Evolutionary conservation across 768 basidiomycete genomes (phyloP).

Genomic region (Pleurotus djamor): DNA sequence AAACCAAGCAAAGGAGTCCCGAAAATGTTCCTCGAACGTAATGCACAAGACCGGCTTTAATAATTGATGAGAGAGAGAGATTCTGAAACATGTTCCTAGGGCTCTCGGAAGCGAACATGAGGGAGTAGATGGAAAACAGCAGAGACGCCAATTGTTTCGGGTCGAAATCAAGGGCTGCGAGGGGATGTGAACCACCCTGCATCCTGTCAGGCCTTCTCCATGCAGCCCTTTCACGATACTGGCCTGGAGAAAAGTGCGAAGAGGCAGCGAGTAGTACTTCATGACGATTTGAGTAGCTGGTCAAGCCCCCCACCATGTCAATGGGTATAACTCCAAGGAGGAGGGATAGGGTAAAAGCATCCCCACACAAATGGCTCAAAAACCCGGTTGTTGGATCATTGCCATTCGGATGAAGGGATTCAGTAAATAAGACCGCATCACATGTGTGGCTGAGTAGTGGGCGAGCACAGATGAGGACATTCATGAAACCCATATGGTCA

Average conservation of each 20-base stretch:
- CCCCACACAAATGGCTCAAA: slow-evolving; percentile 23
- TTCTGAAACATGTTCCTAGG: slow-evolving; percentile 7
- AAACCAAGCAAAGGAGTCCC: slow-evolving; percentile 23
- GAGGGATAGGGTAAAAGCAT: slow-evolving; percentile 28
- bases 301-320: slow-evolving; percentile 31
- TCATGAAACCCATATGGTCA: slow-evolving; percentile 36
- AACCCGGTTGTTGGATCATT: slow-evolving; percentile 29
- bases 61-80: slow-evolving; percentile 1
- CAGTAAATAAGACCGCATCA: slow-evolving; percentile 28
- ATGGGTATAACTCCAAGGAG: slow-evolving; percentile 32
- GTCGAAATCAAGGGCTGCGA: slow-evolving; percentile 13
- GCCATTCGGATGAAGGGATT: slow-evolving; percentile 21
- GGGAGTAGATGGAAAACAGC: slow-evolving; percentile 36
- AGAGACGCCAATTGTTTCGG: slow-evolving; percentile 27
- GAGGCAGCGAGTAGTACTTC: slow-evolving; percentile 19
- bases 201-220: slow-evolving; percentile 25
- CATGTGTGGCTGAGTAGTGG: slow-evolving; percentile 22
- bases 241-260: slow-evolving; percentile 1
- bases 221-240: slow-evolving; percentile 32
- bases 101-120: slow-evolving; percentile 34
- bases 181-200: background rate
- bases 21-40: slow-evolving; percentile 30
- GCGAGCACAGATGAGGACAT: slow-evolving; percentile 26
- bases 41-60: slow-evolving; percentile 16
- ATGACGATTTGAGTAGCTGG: slow-evolving; percentile 30